phyloP scores from a whole-genome alignment of 805 yeast species.

The Candida schatavii region DNA sequence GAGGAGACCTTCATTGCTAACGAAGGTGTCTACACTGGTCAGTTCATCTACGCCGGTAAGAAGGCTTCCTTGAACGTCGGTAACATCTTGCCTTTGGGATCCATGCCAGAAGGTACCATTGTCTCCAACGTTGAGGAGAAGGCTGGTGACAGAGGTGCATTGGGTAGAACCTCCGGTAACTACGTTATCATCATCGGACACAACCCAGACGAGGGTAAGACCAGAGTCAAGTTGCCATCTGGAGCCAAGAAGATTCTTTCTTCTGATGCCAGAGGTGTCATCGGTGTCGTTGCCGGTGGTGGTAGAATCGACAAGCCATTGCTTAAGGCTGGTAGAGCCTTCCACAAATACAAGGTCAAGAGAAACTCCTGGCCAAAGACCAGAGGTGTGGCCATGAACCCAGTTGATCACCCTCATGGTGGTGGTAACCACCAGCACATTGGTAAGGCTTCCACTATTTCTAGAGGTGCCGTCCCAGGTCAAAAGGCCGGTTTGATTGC shows the following conservation, averaged over 20 bases:
- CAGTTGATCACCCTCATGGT: constrained; percentile 99
- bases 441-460: constrained; percentile 99
- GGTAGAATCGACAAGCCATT: constrained; percentile 99
- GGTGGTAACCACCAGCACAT: constrained; percentile 96
- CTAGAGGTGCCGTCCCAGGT: constrained; percentile 99
- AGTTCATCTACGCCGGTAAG: constrained; percentile 98
- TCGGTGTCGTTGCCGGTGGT: constrained; percentile 99
- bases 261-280: constrained; percentile 98
- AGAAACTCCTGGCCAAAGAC: constrained; percentile 99
- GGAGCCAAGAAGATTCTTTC: constrained; percentile 97
- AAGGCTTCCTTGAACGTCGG: constrained; percentile 96
- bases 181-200: constrained; percentile 98
- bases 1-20: constrained; percentile 98
- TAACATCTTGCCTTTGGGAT: constrained; percentile 94
- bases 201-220: constrained; percentile 98
- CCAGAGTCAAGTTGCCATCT: constrained; percentile 98
- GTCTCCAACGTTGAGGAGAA: constrained; percentile 97
- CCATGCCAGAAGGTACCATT: constrained; percentile 99
- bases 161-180: constrained; percentile 99
- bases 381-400: constrained; percentile 99
- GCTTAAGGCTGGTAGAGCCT: constrained; percentile 99
- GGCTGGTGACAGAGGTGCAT: constrained; percentile 99
- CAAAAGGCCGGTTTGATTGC: constrained; percentile 99
- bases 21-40: constrained; percentile 99
- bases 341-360: constrained; percentile 99